These are phyloP conservation scores for Lupinus albus DNA, from an alignment of 306 rosid genomes.

Conservation along the genomic window DNA sequence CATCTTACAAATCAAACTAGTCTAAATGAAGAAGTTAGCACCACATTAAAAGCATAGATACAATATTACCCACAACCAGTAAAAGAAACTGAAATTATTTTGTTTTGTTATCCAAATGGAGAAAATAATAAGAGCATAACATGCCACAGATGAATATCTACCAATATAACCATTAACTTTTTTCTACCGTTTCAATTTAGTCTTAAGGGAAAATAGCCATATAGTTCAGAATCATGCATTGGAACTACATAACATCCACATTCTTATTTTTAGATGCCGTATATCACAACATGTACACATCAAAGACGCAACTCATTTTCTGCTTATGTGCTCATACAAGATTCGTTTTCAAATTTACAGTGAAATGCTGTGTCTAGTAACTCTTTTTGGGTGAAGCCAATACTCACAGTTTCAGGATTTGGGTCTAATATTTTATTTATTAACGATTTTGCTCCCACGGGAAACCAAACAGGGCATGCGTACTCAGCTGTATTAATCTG, in stretches of 20 bases:
- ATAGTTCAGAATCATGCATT: not conserved
- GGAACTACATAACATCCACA: slow-evolving; percentile 25
- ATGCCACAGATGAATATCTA: slow-evolving; percentile 1
- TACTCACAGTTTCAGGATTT: slow-evolving; percentile 75
- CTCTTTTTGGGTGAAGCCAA: slow-evolving; percentile 31
- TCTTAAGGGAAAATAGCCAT: not conserved
- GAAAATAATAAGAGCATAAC: slow-evolving; percentile 14
- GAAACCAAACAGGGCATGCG: slow-evolving; percentile 86
- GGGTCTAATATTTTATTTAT: slow-evolving; percentile 74
- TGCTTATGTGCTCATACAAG: slow-evolving; percentile 24
- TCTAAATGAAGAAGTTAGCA: slow-evolving; percentile 3
- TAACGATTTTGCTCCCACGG: slow-evolving; percentile 76
- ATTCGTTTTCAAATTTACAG: slow-evolving; percentile 6
- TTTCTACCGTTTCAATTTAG: slow-evolving; percentile 3
- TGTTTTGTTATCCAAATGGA: slow-evolving; percentile 21
- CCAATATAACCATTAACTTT: not conserved
- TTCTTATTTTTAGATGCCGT: slow-evolving; percentile 24
- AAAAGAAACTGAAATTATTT: slow-evolving; percentile 1
- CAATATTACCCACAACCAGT: not conserved
- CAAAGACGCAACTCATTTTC: slow-evolving; percentile 32
- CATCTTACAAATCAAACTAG: not conserved
- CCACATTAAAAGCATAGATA: not conserved
- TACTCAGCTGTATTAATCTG: slow-evolving; percentile 79
- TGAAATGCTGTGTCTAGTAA: slow-evolving; percentile 7
- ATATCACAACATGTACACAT: slow-evolving; percentile 23